Conservation (phyloP, 164 flowering plant species). For the Santalum album region DNA sequence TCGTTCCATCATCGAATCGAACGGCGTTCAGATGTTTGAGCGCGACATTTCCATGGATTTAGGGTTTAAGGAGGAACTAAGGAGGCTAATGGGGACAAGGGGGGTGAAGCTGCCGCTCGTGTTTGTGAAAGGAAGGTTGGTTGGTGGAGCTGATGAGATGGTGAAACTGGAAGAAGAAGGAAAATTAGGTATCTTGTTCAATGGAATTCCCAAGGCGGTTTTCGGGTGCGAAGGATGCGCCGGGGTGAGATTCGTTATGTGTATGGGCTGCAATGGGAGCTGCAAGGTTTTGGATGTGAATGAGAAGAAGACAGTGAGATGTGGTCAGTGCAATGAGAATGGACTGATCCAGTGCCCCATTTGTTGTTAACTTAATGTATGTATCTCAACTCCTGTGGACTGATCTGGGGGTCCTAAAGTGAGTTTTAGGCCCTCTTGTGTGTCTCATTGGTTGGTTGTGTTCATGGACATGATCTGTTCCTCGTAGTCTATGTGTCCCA, state of each 20-base stretch:
- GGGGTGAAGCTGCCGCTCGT: constrained; percentile 66
- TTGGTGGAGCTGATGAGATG: constrained; percentile 77
- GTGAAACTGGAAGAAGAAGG: constrained; percentile 81
- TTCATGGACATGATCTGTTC: too few species aligned
- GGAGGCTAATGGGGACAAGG: constrained; percentile 47
- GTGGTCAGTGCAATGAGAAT: constrained; percentile 82
- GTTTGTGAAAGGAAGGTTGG: constrained; percentile 78
- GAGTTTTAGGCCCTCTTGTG: constrained; percentile 11
- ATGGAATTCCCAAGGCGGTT: constrained; percentile 40
- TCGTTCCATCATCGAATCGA: constrained; percentile 49
- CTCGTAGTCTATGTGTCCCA: too few species aligned
- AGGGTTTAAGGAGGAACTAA: constrained; percentile 72
- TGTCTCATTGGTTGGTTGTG: not conserved
- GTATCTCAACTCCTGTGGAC: not conserved
- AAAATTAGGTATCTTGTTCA: constrained; percentile 38
- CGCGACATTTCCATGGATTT: constrained; percentile 91
- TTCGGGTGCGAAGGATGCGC: constrained; percentile 57
- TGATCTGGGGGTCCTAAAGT: constrained; percentile 10
- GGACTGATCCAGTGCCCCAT: constrained; percentile 86
- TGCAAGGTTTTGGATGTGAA: constrained; percentile 60
- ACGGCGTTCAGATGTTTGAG: constrained; percentile 42
- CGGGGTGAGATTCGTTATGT: constrained; percentile 77
- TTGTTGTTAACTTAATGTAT: constrained; percentile 34
- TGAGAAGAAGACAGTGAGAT: constrained; percentile 46
- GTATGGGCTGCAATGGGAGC: constrained; percentile 77